These are phyloP conservation scores for Physcomitrium patens DNA, from an alignment of 225 moss, liverwort and hornwort genomes.

Conservation along the genomic window DNA sequence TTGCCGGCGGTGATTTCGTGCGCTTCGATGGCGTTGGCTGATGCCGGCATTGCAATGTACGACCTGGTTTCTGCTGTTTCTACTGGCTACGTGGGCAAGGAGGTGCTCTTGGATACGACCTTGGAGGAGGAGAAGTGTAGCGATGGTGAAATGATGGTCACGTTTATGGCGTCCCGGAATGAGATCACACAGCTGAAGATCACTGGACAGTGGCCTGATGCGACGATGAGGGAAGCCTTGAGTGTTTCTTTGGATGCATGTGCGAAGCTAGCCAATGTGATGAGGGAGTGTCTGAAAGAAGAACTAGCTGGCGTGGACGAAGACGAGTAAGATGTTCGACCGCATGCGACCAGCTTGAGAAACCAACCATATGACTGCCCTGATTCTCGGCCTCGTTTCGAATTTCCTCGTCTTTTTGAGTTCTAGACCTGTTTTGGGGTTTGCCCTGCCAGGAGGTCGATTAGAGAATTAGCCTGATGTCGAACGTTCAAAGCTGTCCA, in stretches of 20 bases:
- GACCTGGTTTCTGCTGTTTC: conserved; percentile 87
- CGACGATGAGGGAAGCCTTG: conserved; percentile 65
- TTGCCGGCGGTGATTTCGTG: conserved; percentile 83
- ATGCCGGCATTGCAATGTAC: conserved; percentile 93
- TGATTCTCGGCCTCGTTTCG: conserved; percentile 13
- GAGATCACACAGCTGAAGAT: conserved; percentile 89
- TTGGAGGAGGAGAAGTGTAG: conserved; percentile 80
- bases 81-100: conserved; percentile 67
- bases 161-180: conserved; percentile 77
- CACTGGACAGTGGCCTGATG: conserved; percentile 86
- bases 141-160: conserved; percentile 87
- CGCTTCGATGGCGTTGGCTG: conserved; percentile 91
- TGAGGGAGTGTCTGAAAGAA: conserved; percentile 82
- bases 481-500: conserved; percentile 8
- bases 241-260: conserved; percentile 82
- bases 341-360: not conserved
- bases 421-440: not conserved
- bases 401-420: not conserved
- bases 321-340: conserved; percentile 37
- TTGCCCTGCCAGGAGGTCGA: conserved; percentile 2
- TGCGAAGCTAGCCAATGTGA: conserved; percentile 69
- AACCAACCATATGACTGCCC: not conserved
- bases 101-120: conserved; percentile 80
- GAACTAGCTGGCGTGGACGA: conserved; percentile 62
- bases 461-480: not conserved